Evolutionary conservation across 306 rosid genomes (phyloP), one percentile per base, ranked within the genome.

Genomic region (Trichosanthes truncata): DNA sequence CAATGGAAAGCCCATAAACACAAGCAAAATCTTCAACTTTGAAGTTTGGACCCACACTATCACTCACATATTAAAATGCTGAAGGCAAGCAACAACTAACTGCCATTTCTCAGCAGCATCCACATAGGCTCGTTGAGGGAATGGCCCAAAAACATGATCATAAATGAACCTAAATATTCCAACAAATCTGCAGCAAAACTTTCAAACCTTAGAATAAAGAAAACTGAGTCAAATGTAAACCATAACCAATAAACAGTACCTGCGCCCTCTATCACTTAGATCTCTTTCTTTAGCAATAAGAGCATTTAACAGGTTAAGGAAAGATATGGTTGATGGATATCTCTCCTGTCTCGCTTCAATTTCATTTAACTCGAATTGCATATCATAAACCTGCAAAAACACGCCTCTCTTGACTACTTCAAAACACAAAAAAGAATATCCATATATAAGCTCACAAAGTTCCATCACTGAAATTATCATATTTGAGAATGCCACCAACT

Each of bases 131-230:
- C 98, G 86, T 79, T 95, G 98, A 84, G 97, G 97, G 87, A 91
- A 95, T 68, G 97, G 98, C 83, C 95, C 97, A 84, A 95, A 95
- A 80, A 92, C 98, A 84, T 95, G 97, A 86, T 95, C 98, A 76
- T 90, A 95, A 74, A 92, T 86, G 78, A 95, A 95, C 86, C 96
- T 87, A 86, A 95, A 95, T 84, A 95, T 92, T 80, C 98, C 97
- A 45, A 95, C 88, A 85, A 92, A 95, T 91, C 97, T 95, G 93
- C 80, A 80, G 57, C 76, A 8, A 59, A 57, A 69, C 7, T 40
- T 21, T 36, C 73, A 84, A 52, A 55, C 15, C 45, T 33, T 35
- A 62, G 76, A 82, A 74, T 38, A 74, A 38, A 77, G 74, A 49
- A 76, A 67, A 55, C 31, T 31, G 49, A 43, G 43, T 63, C 49